These are phyloP conservation scores for Tolypocladium sp. DNA, from an alignment of 2,329 filamentous ascomycete genomes.

Conservation along the genomic window DNA sequence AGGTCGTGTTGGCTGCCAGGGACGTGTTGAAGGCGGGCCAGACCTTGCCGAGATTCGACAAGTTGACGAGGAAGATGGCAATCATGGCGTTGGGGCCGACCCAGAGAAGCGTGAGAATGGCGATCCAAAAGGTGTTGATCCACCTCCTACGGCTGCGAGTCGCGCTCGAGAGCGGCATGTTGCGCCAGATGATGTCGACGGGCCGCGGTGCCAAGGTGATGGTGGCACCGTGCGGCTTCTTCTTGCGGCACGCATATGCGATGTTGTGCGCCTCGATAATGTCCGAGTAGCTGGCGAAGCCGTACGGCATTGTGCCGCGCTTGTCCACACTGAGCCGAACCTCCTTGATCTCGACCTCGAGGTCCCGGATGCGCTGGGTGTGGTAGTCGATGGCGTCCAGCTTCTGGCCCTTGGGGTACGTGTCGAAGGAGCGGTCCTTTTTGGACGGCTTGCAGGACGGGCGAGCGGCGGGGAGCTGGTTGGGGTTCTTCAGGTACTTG, in stretches of 20 bases:
- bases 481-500: slow-evolving; percentile 83
- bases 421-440: slow-evolving; percentile 59
- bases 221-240: slow-evolving; percentile 69
- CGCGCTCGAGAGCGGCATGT: slow-evolving; percentile 63
- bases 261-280: slow-evolving; percentile 84
- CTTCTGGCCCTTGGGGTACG: slow-evolving; percentile 60
- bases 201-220: slow-evolving; percentile 76
- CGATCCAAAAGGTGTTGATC: slow-evolving; percentile 78
- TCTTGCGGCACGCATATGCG: slow-evolving; percentile 71
- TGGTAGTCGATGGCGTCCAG: slow-evolving; percentile 93
- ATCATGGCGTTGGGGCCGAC: slow-evolving; percentile 90
- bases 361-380: slow-evolving; percentile 70
- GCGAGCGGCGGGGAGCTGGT: slow-evolving; percentile 65
- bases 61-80: slow-evolving; percentile 82
- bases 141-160: slow-evolving; percentile 64
- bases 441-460: slow-evolving; percentile 75
- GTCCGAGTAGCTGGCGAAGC: slow-evolving; percentile 87
- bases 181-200: slow-evolving; percentile 93
- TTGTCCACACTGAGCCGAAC: slow-evolving; percentile 76
- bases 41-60: slow-evolving; percentile 68
- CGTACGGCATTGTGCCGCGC: slow-evolving; percentile 80
- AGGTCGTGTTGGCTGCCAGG: slow-evolving; percentile 50
- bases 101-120: slow-evolving; percentile 73
- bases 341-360: slow-evolving; percentile 79
- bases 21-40: slow-evolving; percentile 67